Evolutionary conservation across 1,284 basidiomycete species (phyloP).

Genomic region (Boletellus deceptivus): DNA sequence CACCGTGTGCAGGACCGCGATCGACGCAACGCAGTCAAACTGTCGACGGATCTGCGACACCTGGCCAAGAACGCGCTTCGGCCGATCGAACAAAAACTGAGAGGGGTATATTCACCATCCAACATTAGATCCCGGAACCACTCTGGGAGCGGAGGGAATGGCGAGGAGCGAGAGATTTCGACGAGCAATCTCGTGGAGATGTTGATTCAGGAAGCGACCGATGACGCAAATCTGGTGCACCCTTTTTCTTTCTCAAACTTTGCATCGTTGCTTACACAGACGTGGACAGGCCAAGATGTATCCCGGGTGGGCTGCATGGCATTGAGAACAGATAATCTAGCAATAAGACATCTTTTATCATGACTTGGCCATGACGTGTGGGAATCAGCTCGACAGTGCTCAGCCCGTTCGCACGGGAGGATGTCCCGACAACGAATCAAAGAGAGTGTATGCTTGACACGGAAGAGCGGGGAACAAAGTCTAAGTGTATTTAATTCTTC

Average conservation of each 20-base stretch:
- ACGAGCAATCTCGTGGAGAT: conserved; percentile 87
- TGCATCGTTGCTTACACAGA: conserved; percentile 2
- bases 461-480: conserved; percentile 8
- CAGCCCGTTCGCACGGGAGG: conserved; percentile 1
- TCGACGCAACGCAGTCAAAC: conserved; percentile 45
- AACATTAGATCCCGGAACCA: conserved; percentile 42
- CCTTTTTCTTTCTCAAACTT: not conserved
- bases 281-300: conserved; percentile 70
- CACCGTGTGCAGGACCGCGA: conserved; percentile 30
- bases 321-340: conserved; percentile 40
- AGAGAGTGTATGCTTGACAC: conserved; percentile 11
- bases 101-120: conserved; percentile 64
- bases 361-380: not conserved
- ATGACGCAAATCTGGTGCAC: conserved; percentile 67
- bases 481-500: conserved; percentile 21
- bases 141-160: conserved; percentile 20
- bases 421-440: not conserved
- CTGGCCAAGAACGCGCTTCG: conserved; percentile 74
- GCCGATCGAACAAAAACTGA: conserved; percentile 82
- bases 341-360: not conserved
- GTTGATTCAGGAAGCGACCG: conserved; percentile 85
- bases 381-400: not conserved
- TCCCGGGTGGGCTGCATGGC: conserved; percentile 84
- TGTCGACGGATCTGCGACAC: conserved; percentile 52
- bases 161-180: conserved; percentile 60